Conservation (phyloP, 2,329 filamentous ascomycete species). For the Fusarium siculi region DNA sequence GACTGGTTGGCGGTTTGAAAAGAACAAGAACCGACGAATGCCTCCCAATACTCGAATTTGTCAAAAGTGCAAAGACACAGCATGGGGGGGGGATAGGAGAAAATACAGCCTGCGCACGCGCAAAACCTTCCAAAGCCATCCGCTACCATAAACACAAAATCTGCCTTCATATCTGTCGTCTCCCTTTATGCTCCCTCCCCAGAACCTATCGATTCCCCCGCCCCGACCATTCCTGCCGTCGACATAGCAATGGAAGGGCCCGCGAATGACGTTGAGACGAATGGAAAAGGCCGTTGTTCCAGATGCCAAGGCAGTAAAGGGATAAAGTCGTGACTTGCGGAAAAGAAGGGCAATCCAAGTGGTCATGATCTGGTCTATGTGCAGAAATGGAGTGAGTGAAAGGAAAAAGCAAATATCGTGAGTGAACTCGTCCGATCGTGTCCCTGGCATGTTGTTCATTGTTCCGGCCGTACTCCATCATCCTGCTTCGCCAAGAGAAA, state of each 20-base stretch:
- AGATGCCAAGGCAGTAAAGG: slow-evolving; percentile 31
- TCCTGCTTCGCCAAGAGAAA: slow-evolving; percentile 43
- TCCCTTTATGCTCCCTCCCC: slow-evolving; percentile 18
- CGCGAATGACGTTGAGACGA: slow-evolving; percentile 24
- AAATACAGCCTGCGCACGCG: slow-evolving; percentile 39
- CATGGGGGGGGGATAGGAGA: slow-evolving; percentile 20
- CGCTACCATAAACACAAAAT: slow-evolving; percentile 23
- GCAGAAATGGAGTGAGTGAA: slow-evolving; percentile 43
- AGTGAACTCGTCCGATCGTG: slow-evolving; percentile 47
- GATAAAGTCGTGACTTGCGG: slow-evolving; percentile 24
- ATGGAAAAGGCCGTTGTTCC: slow-evolving; percentile 23
- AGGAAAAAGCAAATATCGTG: slow-evolving; percentile 43
- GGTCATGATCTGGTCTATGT: slow-evolving; percentile 52
- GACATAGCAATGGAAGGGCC: slow-evolving; percentile 4
- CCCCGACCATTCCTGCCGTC: slow-evolving; percentile 14
- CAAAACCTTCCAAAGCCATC: slow-evolving; percentile 27
- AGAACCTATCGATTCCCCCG: slow-evolving; percentile 16
- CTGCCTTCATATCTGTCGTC: slow-evolving; percentile 27
- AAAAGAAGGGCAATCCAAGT: slow-evolving; percentile 46
- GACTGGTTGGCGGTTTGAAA: slow-evolving; percentile 4
- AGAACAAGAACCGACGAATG: slow-evolving; percentile 23
- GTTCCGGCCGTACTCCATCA: slow-evolving; percentile 42
- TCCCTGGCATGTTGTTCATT: slow-evolving; percentile 42
- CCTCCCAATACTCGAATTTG: slow-evolving; percentile 8
- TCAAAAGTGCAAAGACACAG: neutral